Base-by-base conservation (phyloP, 2,329 filamentous ascomycete species). In the Colletotrichum sp. region DNA sequence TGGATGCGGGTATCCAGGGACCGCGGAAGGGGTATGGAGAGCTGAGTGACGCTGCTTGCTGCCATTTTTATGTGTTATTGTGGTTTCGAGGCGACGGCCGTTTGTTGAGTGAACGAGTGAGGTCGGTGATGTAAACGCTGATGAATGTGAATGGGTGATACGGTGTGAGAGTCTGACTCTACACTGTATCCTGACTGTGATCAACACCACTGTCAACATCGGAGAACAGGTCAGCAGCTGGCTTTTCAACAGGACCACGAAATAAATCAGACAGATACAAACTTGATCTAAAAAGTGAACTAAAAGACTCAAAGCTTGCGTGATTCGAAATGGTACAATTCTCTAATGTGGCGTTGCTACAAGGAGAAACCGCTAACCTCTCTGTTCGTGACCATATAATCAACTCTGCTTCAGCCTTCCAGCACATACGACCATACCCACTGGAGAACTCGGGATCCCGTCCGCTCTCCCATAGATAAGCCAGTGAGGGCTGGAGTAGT, bases 1-100 rank as follows among this genome's bases (percentile, higher is more conserved):
- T 92, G 90, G 77, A 94, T 89, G 78, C 88, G 90, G 9, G 92
- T 91, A 80, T 93, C 91, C 22, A 91, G 83, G 2, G 92, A 89
- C 76, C 87, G 88, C 13, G 92, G 92, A 27, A 94, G 86, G 8
- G 91, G 90, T 29, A 93, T 87, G 2, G 92, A 92, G 13, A 93
- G 83, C 79, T 93, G 85, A 27, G 29, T 36, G 19, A 69, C 30
- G 29, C n/a, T 65, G 29, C 64, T 69, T 36, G 3, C 82, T 79
- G 25, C 79, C 71, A 67, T 78, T 72, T 22, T 25, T 39, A 15
- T 8, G 30, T 49, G 25, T 49, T n/a, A 12, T 9, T 27, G 22
- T 39, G 30, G 15, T 44, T 16, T 49, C 22, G 22, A 9, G 22
- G n/a, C 25, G 29, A 25, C 27, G 15, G 19, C 64, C 27, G 34